Evolutionary conservation across 1,284 basidiomycete genomes (phyloP).

Genomic region (Sporisorium sorghi): DNA sequence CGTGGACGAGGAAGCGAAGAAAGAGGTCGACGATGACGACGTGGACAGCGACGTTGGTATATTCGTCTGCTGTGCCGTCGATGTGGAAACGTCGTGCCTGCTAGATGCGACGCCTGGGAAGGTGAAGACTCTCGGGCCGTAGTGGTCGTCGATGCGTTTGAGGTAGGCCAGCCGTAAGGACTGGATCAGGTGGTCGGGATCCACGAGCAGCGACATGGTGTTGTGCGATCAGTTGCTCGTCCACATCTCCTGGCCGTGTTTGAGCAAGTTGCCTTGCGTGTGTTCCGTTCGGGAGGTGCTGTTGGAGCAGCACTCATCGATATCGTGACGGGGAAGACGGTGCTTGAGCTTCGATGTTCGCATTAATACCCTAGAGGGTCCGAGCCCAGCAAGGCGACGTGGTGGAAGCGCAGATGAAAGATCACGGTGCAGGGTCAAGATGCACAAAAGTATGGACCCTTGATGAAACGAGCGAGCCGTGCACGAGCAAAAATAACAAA

Average conservation of each 20-base stretch:
- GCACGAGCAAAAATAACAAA: background rate
- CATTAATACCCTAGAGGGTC: background rate
- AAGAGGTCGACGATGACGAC: conserved; percentile 28
- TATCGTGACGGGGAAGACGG: background rate
- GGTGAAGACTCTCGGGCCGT: conserved; percentile 58
- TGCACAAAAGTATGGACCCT: conserved; percentile 32
- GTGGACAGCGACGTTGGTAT: conserved; percentile 9
- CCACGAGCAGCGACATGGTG: conserved; percentile 55
- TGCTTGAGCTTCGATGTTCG: background rate
- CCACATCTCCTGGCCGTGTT: background rate
- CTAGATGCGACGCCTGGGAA: conserved; percentile 32
- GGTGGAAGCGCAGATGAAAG: background rate
- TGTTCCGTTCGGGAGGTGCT: background rate
- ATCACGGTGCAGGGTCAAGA: background rate
- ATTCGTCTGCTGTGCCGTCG: conserved; percentile 2
- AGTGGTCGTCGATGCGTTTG: conserved; percentile 59
- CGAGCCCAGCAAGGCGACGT: background rate
- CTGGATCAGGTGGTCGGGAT: conserved; percentile 57
- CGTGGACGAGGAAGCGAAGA: conserved; percentile 26
- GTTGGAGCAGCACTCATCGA: background rate
- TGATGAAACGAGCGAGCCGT: conserved; percentile 23
- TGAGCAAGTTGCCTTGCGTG: background rate
- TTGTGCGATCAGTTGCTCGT: background rate
- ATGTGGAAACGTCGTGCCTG: conserved; percentile 6
- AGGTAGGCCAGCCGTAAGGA: conserved; percentile 60